These are phyloP conservation scores for Penicillium psychrosexuale DNA, from an alignment of 2,329 filamentous ascomycete genomes.

Conservation along the genomic window DNA sequence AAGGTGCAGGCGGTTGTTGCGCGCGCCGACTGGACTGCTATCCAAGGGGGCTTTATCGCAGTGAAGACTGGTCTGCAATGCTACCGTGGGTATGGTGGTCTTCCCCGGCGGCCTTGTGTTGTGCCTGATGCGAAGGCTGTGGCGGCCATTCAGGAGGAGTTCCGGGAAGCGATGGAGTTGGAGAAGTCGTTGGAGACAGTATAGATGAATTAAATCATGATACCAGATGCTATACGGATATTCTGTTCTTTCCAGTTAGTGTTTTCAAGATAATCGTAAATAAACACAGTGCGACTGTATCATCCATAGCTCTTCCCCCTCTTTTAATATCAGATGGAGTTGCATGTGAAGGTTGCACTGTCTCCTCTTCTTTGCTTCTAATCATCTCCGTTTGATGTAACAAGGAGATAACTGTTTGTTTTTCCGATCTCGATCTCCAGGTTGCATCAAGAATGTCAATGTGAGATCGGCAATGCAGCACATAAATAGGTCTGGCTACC, in stretches of 20 bases:
- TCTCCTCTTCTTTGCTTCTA: not conserved
- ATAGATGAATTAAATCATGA: not conserved
- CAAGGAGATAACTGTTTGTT: not conserved
- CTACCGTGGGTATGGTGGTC: conserved; percentile 78
- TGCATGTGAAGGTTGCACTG: conserved; percentile 16
- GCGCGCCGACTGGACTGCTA: conserved; percentile 77
- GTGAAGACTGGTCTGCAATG: conserved; percentile 79
- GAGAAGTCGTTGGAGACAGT: conserved; percentile 33
- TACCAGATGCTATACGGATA: not conserved
- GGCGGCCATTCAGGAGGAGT: conserved; percentile 34
- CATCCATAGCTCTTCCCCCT: not conserved
- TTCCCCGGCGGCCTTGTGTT: conserved; percentile 65
- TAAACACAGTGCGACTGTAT: not conserved
- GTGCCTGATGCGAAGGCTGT: conserved; percentile 41
- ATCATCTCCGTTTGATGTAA: not conserved
- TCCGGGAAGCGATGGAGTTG: conserved; percentile 39
- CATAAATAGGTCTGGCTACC: conserved; percentile 17
- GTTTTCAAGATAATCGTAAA: not conserved
- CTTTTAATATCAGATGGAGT: conserved; percentile 4
- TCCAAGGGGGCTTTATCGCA: conserved; percentile 78
- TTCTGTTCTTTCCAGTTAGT: not conserved
- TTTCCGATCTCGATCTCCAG: not conserved
- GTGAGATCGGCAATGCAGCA: conserved; percentile 18
- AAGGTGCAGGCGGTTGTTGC: conserved; percentile 73
- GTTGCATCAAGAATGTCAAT: conserved; percentile 1